Percentiles rank a stretch among this genome's conserved stretches.
These are phyloP conservation scores for Pyrenochaeta sp. DNA, from an alignment of 2,329 filamentous ascomycete species.

Conservation along the genomic window DNA sequence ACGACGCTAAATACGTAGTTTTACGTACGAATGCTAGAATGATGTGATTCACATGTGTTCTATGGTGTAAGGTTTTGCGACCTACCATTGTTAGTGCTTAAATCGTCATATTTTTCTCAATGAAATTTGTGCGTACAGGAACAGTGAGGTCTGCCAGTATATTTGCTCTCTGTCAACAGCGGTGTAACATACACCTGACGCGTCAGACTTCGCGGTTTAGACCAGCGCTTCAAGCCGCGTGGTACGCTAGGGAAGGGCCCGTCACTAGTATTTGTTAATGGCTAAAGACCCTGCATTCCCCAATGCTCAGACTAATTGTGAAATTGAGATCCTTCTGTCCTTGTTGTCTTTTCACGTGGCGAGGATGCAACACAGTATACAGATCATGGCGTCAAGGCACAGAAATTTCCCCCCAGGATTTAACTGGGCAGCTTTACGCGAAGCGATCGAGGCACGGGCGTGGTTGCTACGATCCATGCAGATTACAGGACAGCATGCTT, in stretches of 20 bases:
- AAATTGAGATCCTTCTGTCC: not conserved
- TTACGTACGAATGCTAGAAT: too few species aligned
- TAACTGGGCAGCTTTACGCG: constrained; percentile 15
- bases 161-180: too few species aligned
- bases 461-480: not conserved
- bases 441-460: constrained; percentile 13
- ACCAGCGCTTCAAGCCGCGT: too few species aligned
- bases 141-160: too few species aligned
- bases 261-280: not conserved
- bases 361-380: not conserved
- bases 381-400: constrained; percentile 22
- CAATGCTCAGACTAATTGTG: not conserved
- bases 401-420: constrained; percentile 10
- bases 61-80: too few species aligned
- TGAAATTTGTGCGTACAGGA: too few species aligned
- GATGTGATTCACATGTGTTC: too few species aligned
- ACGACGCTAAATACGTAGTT: too few species aligned
- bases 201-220: too few species aligned
- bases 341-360: not conserved
- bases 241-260: constrained; percentile 17
- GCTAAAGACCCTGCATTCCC: not conserved
- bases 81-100: too few species aligned
- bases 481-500: constrained; percentile 10
- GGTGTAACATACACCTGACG: too few species aligned
- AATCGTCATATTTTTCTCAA: too few species aligned